Percentiles rank a stretch among this genome's conserved stretches.
Conservation (phyloP, 208 protist species). For the Acanthamoeba triangularis region DNA sequence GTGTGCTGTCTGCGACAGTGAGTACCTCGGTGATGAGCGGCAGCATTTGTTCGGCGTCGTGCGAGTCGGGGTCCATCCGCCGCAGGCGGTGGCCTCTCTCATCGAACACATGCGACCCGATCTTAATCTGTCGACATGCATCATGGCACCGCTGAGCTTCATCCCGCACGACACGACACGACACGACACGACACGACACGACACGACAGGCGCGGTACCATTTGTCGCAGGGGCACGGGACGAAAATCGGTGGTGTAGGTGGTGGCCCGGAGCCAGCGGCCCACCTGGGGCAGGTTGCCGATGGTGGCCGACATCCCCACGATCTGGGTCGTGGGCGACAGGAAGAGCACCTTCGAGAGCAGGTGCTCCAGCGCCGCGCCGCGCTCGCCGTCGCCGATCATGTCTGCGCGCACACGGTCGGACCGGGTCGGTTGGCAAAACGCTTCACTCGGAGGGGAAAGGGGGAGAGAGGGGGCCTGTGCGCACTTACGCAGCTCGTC, state of each 20-base stretch:
- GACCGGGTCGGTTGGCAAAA: neutral
- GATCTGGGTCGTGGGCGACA: constrained; percentile 27
- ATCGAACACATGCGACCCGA: constrained; percentile 2
- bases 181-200: neutral
- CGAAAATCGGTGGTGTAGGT: constrained; percentile 79
- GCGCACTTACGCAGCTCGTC: constrained; percentile 89
- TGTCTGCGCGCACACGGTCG: constrained; percentile 75
- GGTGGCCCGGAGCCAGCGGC: constrained; percentile 83
- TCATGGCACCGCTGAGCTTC: too few relatives aligned
- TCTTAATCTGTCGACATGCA: neutral
- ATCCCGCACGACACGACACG: neutral
- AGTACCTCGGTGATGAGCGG: neutral
- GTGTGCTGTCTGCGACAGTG: neutral
- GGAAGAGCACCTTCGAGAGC: constrained; percentile 88
- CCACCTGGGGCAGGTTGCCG: constrained; percentile 83
- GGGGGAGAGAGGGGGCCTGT: neutral
- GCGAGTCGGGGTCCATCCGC: neutral
- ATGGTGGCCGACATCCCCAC: constrained; percentile 90
- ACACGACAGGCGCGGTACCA: neutral
- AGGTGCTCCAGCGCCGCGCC: constrained; percentile 90
- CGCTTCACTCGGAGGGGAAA: neutral
- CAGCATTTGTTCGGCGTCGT: neutral
- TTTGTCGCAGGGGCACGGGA: constrained; percentile 86
- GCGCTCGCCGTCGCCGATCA: constrained; percentile 89
- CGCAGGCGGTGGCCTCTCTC: neutral